Evolutionary conservation across 352 stramenopile genomes (phyloP).

Genomic region (Peronosclerospora sorghi): DNA sequence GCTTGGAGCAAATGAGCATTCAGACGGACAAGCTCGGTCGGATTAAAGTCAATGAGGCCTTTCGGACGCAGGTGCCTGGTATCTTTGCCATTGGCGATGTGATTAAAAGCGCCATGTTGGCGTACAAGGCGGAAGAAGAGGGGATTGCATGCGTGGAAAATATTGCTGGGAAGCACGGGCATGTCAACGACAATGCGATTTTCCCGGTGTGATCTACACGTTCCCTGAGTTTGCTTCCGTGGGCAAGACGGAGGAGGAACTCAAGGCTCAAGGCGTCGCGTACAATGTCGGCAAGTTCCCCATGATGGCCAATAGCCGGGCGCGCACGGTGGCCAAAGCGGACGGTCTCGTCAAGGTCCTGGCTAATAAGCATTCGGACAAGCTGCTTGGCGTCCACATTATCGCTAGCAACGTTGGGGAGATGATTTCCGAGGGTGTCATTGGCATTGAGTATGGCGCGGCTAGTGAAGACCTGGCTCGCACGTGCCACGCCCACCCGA

Average conservation of each 20-base stretch:
- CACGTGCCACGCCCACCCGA: slow-evolving; percentile 97
- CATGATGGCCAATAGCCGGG: slow-evolving; percentile 95
- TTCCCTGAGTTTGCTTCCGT: slow-evolving; percentile 93
- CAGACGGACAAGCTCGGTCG: slow-evolving; percentile 93
- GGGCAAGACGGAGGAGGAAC: slow-evolving; percentile 97
- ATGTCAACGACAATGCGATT: slow-evolving; percentile 99
- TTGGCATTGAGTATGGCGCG: too few species aligned
- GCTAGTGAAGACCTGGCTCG: slow-evolving; percentile 97
- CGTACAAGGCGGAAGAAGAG: slow-evolving; percentile 99
- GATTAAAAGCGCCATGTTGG: too few species aligned
- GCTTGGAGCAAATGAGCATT: too few species aligned
- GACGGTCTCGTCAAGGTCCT: slow-evolving; percentile 98
- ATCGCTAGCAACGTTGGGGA: slow-evolving; percentile 98
- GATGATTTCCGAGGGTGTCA: slow-evolving; percentile 98
- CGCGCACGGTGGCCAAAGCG: slow-evolving; percentile 86
- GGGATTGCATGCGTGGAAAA: slow-evolving; percentile 95
- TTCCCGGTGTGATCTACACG: slow-evolving; percentile 98
- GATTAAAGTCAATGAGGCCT: slow-evolving; percentile 96
- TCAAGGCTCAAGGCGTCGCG: slow-evolving; percentile 90
- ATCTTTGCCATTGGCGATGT: slow-evolving; percentile 97
- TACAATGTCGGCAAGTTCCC: slow-evolving; percentile 98
- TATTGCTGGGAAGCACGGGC: slow-evolving; percentile 93
- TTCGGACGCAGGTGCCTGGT: too few species aligned
- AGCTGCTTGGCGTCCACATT: slow-evolving; percentile 98
- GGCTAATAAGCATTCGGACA: slow-evolving; percentile 94